Conservation (phyloP, 2,329 filamentous ascomycete species). For the Paecilomyces fulvus region DNA sequence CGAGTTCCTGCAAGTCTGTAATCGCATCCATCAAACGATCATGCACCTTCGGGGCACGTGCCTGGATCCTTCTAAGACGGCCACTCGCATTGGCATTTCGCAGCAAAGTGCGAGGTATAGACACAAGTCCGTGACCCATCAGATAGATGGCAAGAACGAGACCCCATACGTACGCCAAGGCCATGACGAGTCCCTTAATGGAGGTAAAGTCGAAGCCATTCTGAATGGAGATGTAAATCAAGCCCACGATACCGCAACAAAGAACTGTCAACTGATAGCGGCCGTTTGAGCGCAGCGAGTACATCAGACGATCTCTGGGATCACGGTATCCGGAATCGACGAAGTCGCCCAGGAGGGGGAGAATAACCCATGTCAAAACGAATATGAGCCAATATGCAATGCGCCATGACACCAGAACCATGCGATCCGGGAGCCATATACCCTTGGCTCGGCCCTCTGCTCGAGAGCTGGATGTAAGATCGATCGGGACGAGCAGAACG, state of each 20-base stretch:
- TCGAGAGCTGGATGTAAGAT: slow-evolving; percentile 77
- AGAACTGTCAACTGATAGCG: slow-evolving; percentile 80
- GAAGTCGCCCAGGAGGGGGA: slow-evolving; percentile 90
- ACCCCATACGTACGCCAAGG: slow-evolving; percentile 89
- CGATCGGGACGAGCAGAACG: slow-evolving; percentile 86
- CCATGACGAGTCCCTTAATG: slow-evolving; percentile 82
- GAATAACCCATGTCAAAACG: slow-evolving; percentile 83
- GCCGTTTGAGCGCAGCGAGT: slow-evolving; percentile 79
- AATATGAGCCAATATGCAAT: slow-evolving; percentile 98
- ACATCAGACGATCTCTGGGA: slow-evolving; percentile 67
- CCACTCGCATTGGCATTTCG: slow-evolving; percentile 69
- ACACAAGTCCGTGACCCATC: slow-evolving; percentile 94
- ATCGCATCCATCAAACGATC: slow-evolving; percentile 83
- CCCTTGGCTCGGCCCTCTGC: slow-evolving; percentile 66
- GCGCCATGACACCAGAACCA: slow-evolving; percentile 82
- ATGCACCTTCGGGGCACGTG: slow-evolving; percentile 69
- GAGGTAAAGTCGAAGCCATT: slow-evolving; percentile 64
- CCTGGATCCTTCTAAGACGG: slow-evolving; percentile 66
- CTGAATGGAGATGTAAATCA: slow-evolving; percentile 74
- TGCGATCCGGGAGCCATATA: slow-evolving; percentile 74
- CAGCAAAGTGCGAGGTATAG: slow-evolving; percentile 74
- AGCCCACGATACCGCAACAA: slow-evolving; percentile 58
- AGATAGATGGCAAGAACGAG: slow-evolving; percentile 86
- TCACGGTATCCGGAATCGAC: slow-evolving; percentile 90
- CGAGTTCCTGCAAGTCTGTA: slow-evolving; percentile 68